Conservation (phyloP, 2,329 filamentous ascomycete genomes). For the Hirsutella rhossiliensis region DNA sequence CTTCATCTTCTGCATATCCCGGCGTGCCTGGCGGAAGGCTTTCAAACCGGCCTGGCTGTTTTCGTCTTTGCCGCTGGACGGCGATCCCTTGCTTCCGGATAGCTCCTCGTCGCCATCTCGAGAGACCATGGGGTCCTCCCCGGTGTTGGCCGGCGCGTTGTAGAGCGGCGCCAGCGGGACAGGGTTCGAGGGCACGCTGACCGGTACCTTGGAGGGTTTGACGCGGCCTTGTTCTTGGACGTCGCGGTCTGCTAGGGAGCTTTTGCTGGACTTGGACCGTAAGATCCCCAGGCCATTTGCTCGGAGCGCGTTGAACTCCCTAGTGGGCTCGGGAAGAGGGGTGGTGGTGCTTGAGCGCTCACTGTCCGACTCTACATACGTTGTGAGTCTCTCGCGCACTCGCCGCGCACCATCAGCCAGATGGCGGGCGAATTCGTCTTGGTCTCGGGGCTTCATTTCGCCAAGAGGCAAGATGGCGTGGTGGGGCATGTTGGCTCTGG, state of each 20-base stretch:
- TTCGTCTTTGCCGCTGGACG: conserved; percentile 23
- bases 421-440: conserved; percentile 62
- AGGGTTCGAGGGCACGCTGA: conserved; percentile 33
- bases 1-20: conserved; percentile 43
- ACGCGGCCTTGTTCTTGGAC: conserved; percentile 26
- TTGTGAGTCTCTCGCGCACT: conserved; percentile 62
- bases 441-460: conserved; percentile 25
- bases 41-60: conserved; percentile 37
- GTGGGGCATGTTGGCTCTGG: background rate
- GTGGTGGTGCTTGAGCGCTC: conserved; percentile 17
- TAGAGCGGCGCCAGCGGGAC: conserved; percentile 26
- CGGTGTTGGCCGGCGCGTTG: conserved; percentile 15
- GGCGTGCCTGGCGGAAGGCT: conserved; percentile 44
- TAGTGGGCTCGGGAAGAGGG: conserved; percentile 22
- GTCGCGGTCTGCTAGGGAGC: conserved; percentile 44
- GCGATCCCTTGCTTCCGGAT: background rate
- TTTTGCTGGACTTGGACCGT: conserved; percentile 53
- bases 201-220: conserved; percentile 51
- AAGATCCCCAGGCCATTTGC: conserved; percentile 52
- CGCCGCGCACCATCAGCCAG: conserved; percentile 58
- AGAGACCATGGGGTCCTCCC: background rate
- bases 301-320: conserved; percentile 20
- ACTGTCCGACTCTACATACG: conserved; percentile 52
- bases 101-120: conserved; percentile 1
- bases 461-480: background rate